These are phyloP conservation scores for Crithidia acanthocephali DNA, from an alignment of 208 protist species.

Conservation along the genomic window DNA sequence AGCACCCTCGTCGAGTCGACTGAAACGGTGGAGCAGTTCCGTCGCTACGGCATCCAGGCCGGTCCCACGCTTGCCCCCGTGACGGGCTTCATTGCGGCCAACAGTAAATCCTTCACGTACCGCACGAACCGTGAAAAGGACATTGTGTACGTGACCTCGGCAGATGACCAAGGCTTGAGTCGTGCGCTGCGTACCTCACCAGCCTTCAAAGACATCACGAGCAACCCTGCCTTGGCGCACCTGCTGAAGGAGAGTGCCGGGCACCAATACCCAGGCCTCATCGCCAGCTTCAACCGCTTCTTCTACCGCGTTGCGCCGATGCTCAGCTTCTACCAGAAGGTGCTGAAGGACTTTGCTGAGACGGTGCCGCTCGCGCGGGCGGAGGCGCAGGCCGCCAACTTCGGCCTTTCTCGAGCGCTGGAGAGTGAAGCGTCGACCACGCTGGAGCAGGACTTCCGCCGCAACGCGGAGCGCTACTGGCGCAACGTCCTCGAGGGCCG, in stretches of 20 bases:
- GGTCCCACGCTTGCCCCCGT: slow-evolving; percentile 57
- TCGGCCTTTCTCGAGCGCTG: slow-evolving; percentile 48
- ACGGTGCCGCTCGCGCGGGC: slow-evolving; percentile 39
- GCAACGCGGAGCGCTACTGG: slow-evolving; percentile 91
- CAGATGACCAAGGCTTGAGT: slow-evolving; percentile 58
- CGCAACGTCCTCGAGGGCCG: slow-evolving; percentile 79
- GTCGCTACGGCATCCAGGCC: slow-evolving; percentile 69
- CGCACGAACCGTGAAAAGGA: slow-evolving; percentile 59
- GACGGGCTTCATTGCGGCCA: slow-evolving; percentile 70
- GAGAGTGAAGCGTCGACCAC: slow-evolving; percentile 62
- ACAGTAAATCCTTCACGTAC: slow-evolving; percentile 71
- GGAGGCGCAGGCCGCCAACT: slow-evolving; percentile 53
- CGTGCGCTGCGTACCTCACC: slow-evolving; percentile 44
- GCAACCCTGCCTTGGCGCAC: slow-evolving; percentile 52
- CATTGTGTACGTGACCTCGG: slow-evolving; percentile 66
- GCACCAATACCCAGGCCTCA: slow-evolving; percentile 34
- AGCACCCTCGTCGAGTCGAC: slow-evolving; percentile 74
- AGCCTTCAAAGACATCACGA: slow-evolving; percentile 61
- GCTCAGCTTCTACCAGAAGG: slow-evolving; percentile 68
- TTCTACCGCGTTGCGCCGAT: slow-evolving; percentile 81
- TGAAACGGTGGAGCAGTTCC: slow-evolving; percentile 69
- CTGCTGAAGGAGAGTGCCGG: slow-evolving; percentile 39
- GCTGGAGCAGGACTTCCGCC: slow-evolving; percentile 85
- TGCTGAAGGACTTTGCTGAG: slow-evolving; percentile 54
- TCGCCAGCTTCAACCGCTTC: slow-evolving; percentile 81